Evolutionary conservation across 768 basidiomycete genomes (phyloP), one percentile per base, ranked within the genome.

Genomic region (Tricholoma bakamatsutake): DNA sequence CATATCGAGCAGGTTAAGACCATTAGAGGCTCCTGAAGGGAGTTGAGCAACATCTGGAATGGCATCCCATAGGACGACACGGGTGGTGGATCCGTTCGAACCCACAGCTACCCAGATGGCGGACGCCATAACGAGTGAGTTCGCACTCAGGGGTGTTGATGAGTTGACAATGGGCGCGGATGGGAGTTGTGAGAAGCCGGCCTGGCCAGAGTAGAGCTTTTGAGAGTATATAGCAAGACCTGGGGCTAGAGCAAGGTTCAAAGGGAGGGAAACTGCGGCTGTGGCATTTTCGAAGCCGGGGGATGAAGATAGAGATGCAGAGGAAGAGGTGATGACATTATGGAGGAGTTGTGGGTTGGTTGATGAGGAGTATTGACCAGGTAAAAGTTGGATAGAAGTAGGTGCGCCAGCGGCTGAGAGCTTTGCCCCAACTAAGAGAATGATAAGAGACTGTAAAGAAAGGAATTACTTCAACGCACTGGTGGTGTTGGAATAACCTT

Each of bases 21-120:
- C 73, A 30, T 73, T 74, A 0, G 77, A 68, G 34, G 69, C 71
- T 3, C 74, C 68, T 1, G 76, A 64, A 2, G 88, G 86, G 12
- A 92, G 76, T 66, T 92, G 85, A 2, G 80, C 71, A 18, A 87
- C 64, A 62, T 94, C 90, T 10, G 91, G 84, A 45, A 93, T 72
- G 9, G 87, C 82, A 57, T 90, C 83, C 89, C 90, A 94, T 31
- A 94, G 64, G 18, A 93, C 76, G 13, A 90, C 66, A 24, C 85
- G 85, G 35, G 74, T 72, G 55, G 77, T 80, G 28, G 75, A 73
- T n/a, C 80, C 77, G 1, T 81, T 69, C 5, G 76, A 76, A 11
- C 46, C 46, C 10, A 93, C 71, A 1, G 84, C 82, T 9, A 78
- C 81, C 86, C 86, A 93, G 0, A 86, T 73, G 55, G 84, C 83